Evolutionary conservation across 2,329 filamentous ascomycete genomes (phyloP).

Genomic region (Dendrostoma leiphaemia): DNA sequence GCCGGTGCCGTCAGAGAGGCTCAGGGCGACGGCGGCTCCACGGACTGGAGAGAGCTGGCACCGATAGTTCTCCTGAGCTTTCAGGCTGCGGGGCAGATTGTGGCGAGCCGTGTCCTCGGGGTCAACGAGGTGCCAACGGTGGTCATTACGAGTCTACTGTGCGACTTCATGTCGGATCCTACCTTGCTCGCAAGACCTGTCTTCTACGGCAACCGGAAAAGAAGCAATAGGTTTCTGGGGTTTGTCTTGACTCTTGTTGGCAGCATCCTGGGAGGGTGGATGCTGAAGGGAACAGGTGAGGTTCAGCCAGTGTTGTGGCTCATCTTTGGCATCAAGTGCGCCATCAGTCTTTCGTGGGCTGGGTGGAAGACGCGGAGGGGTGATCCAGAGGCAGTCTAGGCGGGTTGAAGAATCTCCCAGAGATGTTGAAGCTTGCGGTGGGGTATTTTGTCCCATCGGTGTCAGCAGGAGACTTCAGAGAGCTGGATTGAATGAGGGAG

Average conservation of each 20-base stretch:
- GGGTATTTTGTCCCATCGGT: too few relatives aligned
- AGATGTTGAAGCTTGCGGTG: too few relatives aligned
- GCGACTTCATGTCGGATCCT: constrained; percentile 51
- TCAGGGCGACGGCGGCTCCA: background rate
- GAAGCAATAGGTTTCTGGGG: constrained; percentile 45
- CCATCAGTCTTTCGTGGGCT: constrained; percentile 35
- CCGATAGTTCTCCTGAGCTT: constrained; percentile 43
- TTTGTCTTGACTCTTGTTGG: constrained; percentile 46
- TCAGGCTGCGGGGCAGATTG: constrained; percentile 53
- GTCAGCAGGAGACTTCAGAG: too few relatives aligned
- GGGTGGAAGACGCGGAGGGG: too few relatives aligned
- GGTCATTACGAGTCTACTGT: constrained; percentile 54
- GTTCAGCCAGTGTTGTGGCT: constrained; percentile 44
- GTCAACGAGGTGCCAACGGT: constrained; percentile 54
- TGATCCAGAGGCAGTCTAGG: too few relatives aligned
- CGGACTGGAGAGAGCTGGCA: constrained; percentile 27
- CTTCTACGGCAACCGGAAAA: constrained; percentile 42
- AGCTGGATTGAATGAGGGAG: too few relatives aligned
- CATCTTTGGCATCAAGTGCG: constrained; percentile 42
- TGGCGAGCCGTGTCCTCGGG: constrained; percentile 45
- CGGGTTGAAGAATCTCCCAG: too few relatives aligned
- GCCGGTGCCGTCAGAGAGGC: constrained; percentile 4
- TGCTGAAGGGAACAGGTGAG: constrained; percentile 40
- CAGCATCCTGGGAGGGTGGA: constrained; percentile 47
- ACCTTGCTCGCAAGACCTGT: constrained; percentile 37